Conservation (phyloP, 1,139 yeast species). For the Meyerozyma elateridarum region DNA sequence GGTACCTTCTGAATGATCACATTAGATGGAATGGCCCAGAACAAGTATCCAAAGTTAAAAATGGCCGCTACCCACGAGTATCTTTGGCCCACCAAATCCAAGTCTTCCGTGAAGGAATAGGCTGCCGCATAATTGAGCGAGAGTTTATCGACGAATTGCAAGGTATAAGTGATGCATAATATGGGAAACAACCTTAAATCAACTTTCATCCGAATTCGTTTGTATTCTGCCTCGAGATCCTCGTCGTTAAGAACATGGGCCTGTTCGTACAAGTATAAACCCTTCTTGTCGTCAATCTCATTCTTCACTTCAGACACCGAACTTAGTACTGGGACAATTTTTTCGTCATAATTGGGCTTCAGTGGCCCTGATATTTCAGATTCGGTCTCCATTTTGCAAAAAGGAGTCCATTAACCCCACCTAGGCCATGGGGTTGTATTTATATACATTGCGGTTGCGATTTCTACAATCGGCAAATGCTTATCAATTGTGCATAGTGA, state of each 20-base stretch:
- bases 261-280: conserved; percentile 26
- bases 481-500: too few species aligned
- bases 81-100: conserved; percentile 19
- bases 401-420: too few species aligned
- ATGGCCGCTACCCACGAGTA: conserved; percentile 55
- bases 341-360: too few species aligned
- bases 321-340: too few species aligned
- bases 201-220: conserved; percentile 29
- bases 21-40: conserved; percentile 52
- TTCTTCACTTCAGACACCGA: background rate
- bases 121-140: conserved; percentile 33
- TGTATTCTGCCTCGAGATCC: conserved; percentile 20
- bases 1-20: conserved; percentile 50
- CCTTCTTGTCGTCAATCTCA: conserved; percentile 17
- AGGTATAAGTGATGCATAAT: conserved; percentile 41
- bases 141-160: conserved; percentile 49
- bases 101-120: conserved; percentile 20
- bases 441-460: too few species aligned
- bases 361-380: too few species aligned
- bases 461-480: too few species aligned
- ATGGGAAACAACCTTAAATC: conserved; percentile 41
- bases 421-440: too few species aligned
- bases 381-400: too few species aligned
- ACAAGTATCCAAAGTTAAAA: conserved; percentile 49
- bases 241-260: conserved; percentile 24